Evolutionary conservation across 805 yeast species (phyloP).

Genomic region (Candida sphagnicola): DNA sequence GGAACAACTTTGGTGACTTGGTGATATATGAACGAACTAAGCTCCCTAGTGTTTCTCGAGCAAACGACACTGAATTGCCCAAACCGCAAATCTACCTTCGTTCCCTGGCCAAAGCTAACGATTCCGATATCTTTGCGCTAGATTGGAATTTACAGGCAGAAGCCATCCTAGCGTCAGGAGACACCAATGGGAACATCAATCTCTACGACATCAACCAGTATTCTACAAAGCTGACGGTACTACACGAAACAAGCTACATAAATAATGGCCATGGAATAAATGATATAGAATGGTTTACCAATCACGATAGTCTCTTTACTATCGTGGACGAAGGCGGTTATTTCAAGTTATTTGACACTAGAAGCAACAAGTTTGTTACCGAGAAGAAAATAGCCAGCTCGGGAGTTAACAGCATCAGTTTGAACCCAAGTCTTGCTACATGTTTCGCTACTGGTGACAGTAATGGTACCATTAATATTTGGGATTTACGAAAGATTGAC

Average conservation of each 20-base stretch:
- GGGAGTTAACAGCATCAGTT: conserved; percentile 56
- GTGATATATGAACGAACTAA: conserved; percentile 80
- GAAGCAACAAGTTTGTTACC: conserved; percentile 21
- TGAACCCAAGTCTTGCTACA: conserved; percentile 54
- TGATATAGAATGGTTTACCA: conserved; percentile 65
- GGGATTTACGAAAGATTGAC: conserved; percentile 56
- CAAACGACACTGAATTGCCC: conserved; percentile 23
- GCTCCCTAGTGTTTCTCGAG: conserved; percentile 42
- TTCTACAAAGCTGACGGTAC: not conserved
- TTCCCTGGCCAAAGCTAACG: conserved; percentile 21
- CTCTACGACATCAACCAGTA: conserved; percentile 63
- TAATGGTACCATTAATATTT: conserved; percentile 49
- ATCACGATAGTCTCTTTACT: conserved; percentile 58
- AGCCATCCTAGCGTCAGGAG: conserved; percentile 57
- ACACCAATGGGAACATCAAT: conserved; percentile 60
- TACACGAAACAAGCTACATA: conserved; percentile 11
- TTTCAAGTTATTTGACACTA: conserved; percentile 50
- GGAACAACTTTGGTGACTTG: conserved; percentile 61
- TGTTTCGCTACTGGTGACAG: conserved; percentile 68
- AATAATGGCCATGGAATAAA: conserved; percentile 52
- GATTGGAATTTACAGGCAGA: conserved; percentile 68
- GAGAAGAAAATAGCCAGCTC: conserved; percentile 10
- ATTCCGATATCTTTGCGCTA: conserved; percentile 61
- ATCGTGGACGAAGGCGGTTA: conserved; percentile 63
- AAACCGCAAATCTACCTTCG: conserved; percentile 51